These are phyloP conservation scores for Penstemon davidsonii DNA, from an alignment of 257 asterid species.

Conservation along the genomic window DNA sequence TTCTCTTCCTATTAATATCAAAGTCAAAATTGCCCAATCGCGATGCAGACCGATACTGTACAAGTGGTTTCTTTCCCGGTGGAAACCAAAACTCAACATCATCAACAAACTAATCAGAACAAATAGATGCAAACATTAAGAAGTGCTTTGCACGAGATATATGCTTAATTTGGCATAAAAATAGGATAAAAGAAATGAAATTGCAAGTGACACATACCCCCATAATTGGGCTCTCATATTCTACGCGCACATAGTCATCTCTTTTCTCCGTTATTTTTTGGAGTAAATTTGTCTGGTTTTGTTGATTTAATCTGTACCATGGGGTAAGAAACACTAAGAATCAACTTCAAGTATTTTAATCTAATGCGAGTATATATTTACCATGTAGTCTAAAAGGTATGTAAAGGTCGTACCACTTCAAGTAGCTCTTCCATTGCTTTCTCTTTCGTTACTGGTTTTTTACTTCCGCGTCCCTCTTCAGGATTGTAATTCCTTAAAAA, in stretches of 20 bases:
- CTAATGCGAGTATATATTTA: no score
- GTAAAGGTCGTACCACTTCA: constrained; percentile 54
- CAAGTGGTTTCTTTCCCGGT: constrained; percentile 66
- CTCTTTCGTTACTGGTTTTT: constrained; percentile 60
- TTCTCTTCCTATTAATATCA: constrained; percentile 74
- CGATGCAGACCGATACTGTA: constrained; percentile 86
- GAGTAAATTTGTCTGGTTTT: constrained; percentile 74
- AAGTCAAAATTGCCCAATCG: constrained; percentile 78
- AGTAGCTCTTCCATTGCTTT: constrained; percentile 83
- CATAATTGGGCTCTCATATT: constrained; percentile 76
- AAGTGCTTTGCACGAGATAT: not conserved
- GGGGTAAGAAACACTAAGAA: not conserved
- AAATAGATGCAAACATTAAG: not conserved
- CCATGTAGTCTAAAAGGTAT: no score
- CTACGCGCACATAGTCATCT: constrained; percentile 76
- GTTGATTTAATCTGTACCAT: constrained; percentile 67
- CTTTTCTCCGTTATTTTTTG: constrained; percentile 65
- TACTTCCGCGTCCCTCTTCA: constrained; percentile 71
- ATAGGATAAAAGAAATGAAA: not conserved
- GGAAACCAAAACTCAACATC: constrained; percentile 97
- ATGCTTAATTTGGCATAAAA: not conserved
- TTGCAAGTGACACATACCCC: constrained; percentile 49
- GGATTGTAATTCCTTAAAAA: constrained; percentile 83
- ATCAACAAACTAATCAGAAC: constrained; percentile 60
- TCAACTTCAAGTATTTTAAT: not conserved